phyloP scores from a whole-genome alignment of 176 grass and related monocot genomes.

The Triticum monococcum region DNA sequence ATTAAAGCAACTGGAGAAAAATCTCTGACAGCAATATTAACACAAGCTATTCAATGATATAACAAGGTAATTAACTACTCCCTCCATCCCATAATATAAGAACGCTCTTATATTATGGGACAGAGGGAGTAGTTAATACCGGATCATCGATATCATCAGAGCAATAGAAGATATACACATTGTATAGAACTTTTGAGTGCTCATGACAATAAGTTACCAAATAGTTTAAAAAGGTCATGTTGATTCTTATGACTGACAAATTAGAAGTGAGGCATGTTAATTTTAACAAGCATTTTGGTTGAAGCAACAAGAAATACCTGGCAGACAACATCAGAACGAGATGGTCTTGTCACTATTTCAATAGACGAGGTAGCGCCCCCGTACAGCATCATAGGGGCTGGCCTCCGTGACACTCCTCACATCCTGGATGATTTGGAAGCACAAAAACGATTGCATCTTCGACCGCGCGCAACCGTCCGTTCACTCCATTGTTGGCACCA shows the following conservation, averaged over 20 bases:
- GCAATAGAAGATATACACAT: not conserved
- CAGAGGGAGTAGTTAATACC: not conserved
- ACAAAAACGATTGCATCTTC: no score
- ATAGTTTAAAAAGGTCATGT: not conserved
- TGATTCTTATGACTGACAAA: not conserved
- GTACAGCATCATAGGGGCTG: no score
- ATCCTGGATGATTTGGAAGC: no score
- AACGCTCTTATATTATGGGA: no score
- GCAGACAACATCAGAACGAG: conserved; percentile 37
- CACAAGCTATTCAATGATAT: no score
- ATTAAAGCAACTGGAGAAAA: no score
- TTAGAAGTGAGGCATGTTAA: no score
- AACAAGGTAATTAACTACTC: no score
- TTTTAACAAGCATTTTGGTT: not conserved
- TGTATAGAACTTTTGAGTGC: not conserved
- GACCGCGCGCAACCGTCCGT: no score
- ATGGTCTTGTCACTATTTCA: conserved; percentile 27
- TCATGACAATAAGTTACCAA: not conserved
- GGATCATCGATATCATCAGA: not conserved
- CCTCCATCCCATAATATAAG: no score
- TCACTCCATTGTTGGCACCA: not conserved
- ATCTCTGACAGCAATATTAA: no score
- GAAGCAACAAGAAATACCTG: conserved; percentile 47
- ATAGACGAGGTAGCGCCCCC: conserved; percentile 31
- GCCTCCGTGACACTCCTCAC: no score